Evolutionary conservation across 192 early-diverging fungal genomes (phyloP), one percentile per base, ranked within the genome.

Genomic region (Rhizophagus sp.): DNA sequence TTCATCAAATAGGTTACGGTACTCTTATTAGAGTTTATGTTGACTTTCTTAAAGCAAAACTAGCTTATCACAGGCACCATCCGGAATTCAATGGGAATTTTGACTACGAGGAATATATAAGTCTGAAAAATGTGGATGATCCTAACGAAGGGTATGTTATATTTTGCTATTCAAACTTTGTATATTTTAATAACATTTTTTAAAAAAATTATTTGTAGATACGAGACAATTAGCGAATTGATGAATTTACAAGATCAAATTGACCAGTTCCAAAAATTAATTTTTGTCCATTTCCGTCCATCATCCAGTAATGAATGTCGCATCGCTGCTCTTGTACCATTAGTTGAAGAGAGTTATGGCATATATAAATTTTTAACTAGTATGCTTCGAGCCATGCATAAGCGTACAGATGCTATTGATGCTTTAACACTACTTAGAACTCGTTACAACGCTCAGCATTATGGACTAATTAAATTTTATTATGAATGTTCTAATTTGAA

Each of bases 51-150:
- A 88, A 92, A 61, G 89, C 91, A 39, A 99, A 99, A 86, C 90
- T 99, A 70, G 92, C 97, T 74, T 99, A 94, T 83, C 98, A 99
- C 82, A 84, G 91, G 44, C 86, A 91, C 57, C 96, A 97, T 82
- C 95, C 95, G 13, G 95, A 96, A 76, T 99, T 98, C 82, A 94
- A 92, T 72, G 98, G 96, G 27, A 94, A 88, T 74, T 99, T 99
- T 89, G 96, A 98, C 81, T 99, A 99, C 85, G 94, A 98, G 77
- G 98, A 99, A 82, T 99, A 97, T 79, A 91, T 97, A 57, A 94
- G 94, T 61, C 84, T 99, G 76, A 96, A 94, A 83, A 94, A 94
- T 70, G 94, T 97, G 67, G 95, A 97, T 79, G 98, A 99, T 85
- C 98, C 98, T 33, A 98, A 99, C 84, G 98, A 98, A 90, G 98